Percentiles rank a stretch among this genome's conserved stretches.
Conservation (phyloP, 805 yeast species). For the Zygoascus flipseniorum region DNA sequence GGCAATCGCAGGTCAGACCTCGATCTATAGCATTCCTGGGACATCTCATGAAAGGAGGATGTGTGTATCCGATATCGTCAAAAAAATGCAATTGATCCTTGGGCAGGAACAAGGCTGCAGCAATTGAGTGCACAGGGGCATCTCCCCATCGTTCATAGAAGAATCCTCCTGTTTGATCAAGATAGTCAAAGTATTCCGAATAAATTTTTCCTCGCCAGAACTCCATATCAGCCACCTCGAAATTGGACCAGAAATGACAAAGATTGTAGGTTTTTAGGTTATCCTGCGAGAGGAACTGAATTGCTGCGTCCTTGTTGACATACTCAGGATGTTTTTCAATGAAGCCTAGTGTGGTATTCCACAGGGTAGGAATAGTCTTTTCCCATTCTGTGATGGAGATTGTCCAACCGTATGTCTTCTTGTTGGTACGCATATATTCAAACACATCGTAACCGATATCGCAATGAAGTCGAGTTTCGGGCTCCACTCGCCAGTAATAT, state of each 20-base stretch:
- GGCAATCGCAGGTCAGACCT: slow-evolving; percentile 48
- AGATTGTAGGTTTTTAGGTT: slow-evolving; percentile 53
- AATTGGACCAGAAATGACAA: slow-evolving; percentile 81
- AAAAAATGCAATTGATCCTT: slow-evolving; percentile 57
- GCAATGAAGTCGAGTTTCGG: slow-evolving; percentile 53
- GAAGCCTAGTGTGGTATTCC: slow-evolving; percentile 47
- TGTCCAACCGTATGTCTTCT: slow-evolving; percentile 59
- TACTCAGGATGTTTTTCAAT: slow-evolving; percentile 39
- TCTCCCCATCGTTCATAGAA: slow-evolving; percentile 91
- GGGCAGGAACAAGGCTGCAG: slow-evolving; percentile 52
- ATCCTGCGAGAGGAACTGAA: slow-evolving; percentile 56
- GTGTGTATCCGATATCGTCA: slow-evolving; percentile 68
- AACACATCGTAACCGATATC: slow-evolving; percentile 59
- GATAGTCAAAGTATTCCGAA: slow-evolving; percentile 48
- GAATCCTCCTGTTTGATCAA: slow-evolving; percentile 68
- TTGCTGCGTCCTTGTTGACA: slow-evolving; percentile 51
- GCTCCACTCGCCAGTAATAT: slow-evolving; percentile 74
- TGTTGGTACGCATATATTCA: slow-evolving; percentile 43
- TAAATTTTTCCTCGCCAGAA: slow-evolving; percentile 55
- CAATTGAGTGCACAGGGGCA: slow-evolving; percentile 83
- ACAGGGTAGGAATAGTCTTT: slow-evolving; percentile 54
- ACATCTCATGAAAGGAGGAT: slow-evolving; percentile 51
- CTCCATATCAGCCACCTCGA: slow-evolving; percentile 65
- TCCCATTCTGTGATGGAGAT: slow-evolving; percentile 55
- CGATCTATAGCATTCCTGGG: slow-evolving; percentile 49